Percentiles rank a stretch among this genome's conserved stretches.
These are phyloP conservation scores for Metschnikowia kunwiensis DNA, from an alignment of 805 yeast genomes.

Conservation along the genomic window DNA sequence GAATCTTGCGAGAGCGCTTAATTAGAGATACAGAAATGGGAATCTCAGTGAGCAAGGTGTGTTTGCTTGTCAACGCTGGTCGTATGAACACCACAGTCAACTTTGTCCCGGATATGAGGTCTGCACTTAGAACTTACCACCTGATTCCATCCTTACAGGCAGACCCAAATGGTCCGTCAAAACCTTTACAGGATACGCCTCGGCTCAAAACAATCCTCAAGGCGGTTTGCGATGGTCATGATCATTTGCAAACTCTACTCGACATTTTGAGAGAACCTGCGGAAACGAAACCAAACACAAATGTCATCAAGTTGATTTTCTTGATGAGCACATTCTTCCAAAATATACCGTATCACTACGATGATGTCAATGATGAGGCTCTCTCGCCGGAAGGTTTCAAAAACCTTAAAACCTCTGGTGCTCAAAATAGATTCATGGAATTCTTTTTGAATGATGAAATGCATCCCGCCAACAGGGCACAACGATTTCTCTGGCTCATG, in stretches of 20 bases:
- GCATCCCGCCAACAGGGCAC: constrained; percentile 64
- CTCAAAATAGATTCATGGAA: constrained; percentile 56
- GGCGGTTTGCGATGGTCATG: constrained; percentile 73
- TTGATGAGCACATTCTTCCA: constrained; percentile 63
- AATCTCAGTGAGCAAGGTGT: constrained; percentile 72
- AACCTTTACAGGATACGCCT: constrained; percentile 92
- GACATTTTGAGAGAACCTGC: constrained; percentile 42
- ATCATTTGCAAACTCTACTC: constrained; percentile 46
- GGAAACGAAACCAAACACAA: constrained; percentile 51
- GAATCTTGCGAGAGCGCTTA: constrained; percentile 74
- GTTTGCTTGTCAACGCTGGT: constrained; percentile 86
- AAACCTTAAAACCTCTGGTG: constrained; percentile 9
- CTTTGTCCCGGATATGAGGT: constrained; percentile 92
- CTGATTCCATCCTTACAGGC: constrained; percentile 88
- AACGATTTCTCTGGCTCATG: constrained; percentile 76
- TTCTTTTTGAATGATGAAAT: constrained; percentile 62
- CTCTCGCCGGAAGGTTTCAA: constrained; percentile 8
- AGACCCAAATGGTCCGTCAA: constrained; percentile 49
- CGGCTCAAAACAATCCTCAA: constrained; percentile 85
- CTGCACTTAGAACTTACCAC: constrained; percentile 88
- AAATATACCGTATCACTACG: constrained; percentile 42
- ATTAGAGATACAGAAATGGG: constrained; percentile 60
- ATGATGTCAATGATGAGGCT: constrained; percentile 11
- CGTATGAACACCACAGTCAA: constrained; percentile 93
- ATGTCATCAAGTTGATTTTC: constrained; percentile 66